Conservation (phyloP, 371 early-diverging fungal genomes). For the Lichtheimia ornata region DNA sequence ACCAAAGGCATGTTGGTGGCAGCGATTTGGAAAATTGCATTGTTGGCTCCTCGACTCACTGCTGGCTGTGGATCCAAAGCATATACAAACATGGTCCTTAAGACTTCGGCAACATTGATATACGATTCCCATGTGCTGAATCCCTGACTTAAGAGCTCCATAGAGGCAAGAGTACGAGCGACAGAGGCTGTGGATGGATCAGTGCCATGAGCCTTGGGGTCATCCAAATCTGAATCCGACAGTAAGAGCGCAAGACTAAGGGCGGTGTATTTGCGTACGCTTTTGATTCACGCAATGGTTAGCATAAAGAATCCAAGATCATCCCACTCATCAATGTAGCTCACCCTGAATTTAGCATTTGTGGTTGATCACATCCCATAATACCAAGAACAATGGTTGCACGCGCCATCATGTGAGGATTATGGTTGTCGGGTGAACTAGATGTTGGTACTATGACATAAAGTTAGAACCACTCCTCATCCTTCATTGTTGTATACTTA, state of each 20-base stretch:
- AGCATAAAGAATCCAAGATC: too few relatives aligned
- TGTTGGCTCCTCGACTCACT: conserved; percentile 62
- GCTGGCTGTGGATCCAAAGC: conserved; percentile 45
- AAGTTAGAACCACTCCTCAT: neutral
- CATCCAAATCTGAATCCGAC: conserved; percentile 46
- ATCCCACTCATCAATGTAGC: too few relatives aligned
- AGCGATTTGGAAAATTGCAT: conserved; percentile 79
- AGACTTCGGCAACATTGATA: conserved; percentile 69
- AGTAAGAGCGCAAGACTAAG: conserved; percentile 60
- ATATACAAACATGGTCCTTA: conserved; percentile 68
- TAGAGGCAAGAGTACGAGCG: conserved; percentile 66
- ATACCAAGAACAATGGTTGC: conserved; percentile 77
- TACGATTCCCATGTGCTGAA: conserved; percentile 81
- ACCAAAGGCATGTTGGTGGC: conserved; percentile 68
- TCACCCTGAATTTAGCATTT: conserved; percentile 48
- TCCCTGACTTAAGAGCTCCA: conserved; percentile 79
- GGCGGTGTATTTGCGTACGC: conserved; percentile 56
- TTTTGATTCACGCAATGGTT: conserved; percentile 2
- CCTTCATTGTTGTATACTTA: conserved; percentile 24
- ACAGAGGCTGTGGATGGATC: conserved; percentile 52
- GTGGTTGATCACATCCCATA: conserved; percentile 65
- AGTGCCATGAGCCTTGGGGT: conserved; percentile 12
- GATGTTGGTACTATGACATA: conserved; percentile 62
- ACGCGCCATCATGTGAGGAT: conserved; percentile 68
- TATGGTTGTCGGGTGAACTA: conserved; percentile 39